Percentiles rank a stretch among this genome's conserved stretches.
Evolutionary conservation across 805 yeast species (phyloP).

Genomic region (Candida sakaeoensis): DNA sequence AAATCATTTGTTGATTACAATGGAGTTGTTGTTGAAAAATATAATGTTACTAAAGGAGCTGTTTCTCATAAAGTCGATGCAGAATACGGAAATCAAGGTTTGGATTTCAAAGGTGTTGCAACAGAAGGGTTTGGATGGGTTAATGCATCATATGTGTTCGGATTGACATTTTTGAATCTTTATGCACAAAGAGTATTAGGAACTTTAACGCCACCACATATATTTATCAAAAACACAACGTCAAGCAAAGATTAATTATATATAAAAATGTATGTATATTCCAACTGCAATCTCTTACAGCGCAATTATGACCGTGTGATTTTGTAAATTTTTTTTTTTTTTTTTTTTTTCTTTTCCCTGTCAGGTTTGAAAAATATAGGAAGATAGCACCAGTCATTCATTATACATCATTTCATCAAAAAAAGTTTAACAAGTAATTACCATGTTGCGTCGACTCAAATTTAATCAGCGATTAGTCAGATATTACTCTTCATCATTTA

Average conservation of each 20-base stretch:
- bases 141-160: conserved; percentile 77
- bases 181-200: conserved; percentile 77
- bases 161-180: conserved; percentile 60
- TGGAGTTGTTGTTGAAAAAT: conserved; percentile 94
- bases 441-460: conserved; percentile 2
- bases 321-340: not conserved
- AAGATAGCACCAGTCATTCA: not conserved
- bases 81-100: conserved; percentile 95
- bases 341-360: not conserved
- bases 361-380: not conserved
- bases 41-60: conserved; percentile 77
- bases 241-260: conserved; percentile 12
- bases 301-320: not conserved
- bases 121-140: conserved; percentile 99
- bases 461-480: not conserved
- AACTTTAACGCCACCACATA: conserved; percentile 68
- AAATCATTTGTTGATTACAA: conserved; percentile 87
- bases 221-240: conserved; percentile 50
- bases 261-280: not conserved
- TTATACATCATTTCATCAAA: too few species aligned
- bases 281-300: not conserved
- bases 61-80: conserved; percentile 93
- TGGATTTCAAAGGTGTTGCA: conserved; percentile 87
- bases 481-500: conserved; percentile 18
- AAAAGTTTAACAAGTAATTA: too few species aligned